Evolutionary conservation across 306 rosid species (phyloP), one percentile per base, ranked within the genome.

Genomic region (Cotoneaster glaucophyllus): DNA sequence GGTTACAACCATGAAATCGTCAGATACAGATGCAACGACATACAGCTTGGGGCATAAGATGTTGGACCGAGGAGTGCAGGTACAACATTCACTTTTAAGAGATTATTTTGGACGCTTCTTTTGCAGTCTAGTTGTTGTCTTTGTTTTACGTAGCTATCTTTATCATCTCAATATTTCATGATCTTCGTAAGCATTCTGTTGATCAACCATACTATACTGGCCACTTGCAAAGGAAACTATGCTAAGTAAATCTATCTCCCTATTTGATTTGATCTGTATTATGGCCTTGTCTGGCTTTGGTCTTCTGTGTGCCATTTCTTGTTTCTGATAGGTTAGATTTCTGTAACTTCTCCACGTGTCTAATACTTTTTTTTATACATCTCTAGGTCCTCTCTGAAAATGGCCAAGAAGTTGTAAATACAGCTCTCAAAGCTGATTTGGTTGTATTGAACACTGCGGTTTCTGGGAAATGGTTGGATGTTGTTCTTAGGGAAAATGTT

Each of bases 401-500:
- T 86, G 97, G 89, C 79, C 92, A 88, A 82, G 86, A 88, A 86
- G 85, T 85, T 76, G 74, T 93, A n/a, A 87, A 85, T 56, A 80
- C 80, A 25, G 97, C 98, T 83, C 88, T 90, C 64, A 90, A 89
- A 79, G 97, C 99, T 70, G 89, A 95, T 76, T 80, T 95, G 79
- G 93, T 90, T 81, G 88, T 95, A 81, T 85, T 95, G 58, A 95
- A 95, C 80, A 95, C 99, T 1, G 99, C 99, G 3, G 99, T 95
- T 41, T 90, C 99, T 63, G 99, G 99, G 69, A 95, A 95, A 86
- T 95, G 99, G 99, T 81, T 95, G 81, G 99, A 89, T 87, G 88
- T 82, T 37, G 88, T 88, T 76, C 87, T 92, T 45, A 92, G 89
- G 89, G 96, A 92, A 57, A 90, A 89, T 80, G 86, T 89, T 78